A percentile compares a stretch with the other conserved stretches of the same genome.
phyloP scores from a whole-genome alignment of 768 basidiomycete genomes.

The Tephrocybe rancida region DNA sequence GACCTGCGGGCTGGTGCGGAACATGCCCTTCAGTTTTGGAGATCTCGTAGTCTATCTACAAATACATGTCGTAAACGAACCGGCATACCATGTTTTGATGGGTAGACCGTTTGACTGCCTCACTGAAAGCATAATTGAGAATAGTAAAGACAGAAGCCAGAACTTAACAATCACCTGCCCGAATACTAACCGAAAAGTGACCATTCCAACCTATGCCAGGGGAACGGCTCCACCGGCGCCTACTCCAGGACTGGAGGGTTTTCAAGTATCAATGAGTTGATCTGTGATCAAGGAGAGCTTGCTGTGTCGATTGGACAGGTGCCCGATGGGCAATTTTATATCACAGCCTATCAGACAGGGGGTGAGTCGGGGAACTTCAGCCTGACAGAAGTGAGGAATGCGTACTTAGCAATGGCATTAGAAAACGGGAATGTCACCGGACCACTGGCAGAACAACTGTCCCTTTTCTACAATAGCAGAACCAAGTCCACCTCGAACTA shows the following conservation, averaged over 20 bases:
- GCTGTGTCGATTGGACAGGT: not conserved
- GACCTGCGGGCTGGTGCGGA: constrained; percentile 17
- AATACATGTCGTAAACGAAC: too few relatives aligned
- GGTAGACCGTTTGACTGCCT: constrained; percentile 7
- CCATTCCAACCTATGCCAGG: not conserved
- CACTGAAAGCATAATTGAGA: constrained; percentile 18
- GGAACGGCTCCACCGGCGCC: not conserved
- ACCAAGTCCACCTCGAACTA: too few relatives aligned
- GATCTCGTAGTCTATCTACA: too few relatives aligned
- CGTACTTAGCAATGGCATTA: not conserved
- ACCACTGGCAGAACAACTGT: too few relatives aligned
- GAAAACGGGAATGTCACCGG: too few relatives aligned
- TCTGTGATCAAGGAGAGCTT: not conserved
- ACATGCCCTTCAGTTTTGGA: constrained; percentile 20
- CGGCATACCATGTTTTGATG: too few relatives aligned
- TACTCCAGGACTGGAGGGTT: not conserved
- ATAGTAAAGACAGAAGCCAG: constrained; percentile 18
- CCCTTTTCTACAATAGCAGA: too few relatives aligned
- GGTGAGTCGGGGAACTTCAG: not conserved
- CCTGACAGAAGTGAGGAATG: not conserved
- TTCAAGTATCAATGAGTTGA: not conserved
- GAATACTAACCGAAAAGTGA: not conserved
- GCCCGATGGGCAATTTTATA: not conserved
- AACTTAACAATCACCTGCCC: constrained; percentile 27
- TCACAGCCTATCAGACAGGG: not conserved